Evolutionary conservation across 768 basidiomycete genomes (phyloP).

Genomic region (Crassisporium funariophilum): DNA sequence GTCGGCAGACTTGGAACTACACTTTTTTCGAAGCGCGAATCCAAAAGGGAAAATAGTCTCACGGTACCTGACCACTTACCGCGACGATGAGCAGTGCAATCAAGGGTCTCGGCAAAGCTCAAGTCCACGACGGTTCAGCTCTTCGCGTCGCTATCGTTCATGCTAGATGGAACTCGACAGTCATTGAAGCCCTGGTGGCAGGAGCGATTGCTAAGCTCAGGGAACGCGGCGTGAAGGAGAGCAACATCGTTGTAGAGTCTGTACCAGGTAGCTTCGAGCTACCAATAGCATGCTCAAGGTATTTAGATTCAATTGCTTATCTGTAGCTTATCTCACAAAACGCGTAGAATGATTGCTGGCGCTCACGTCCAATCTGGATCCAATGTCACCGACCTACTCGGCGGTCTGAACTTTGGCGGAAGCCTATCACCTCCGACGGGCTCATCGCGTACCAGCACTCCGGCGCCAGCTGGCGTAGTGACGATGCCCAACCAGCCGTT

Average conservation of each 20-base stretch:
- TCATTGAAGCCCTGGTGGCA: constrained; percentile 83
- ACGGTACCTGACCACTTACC: constrained; percentile 28
- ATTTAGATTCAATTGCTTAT: constrained; percentile 25
- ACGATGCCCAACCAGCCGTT: constrained; percentile 66
- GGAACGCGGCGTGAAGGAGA: constrained; percentile 82
- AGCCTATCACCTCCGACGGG: constrained; percentile 30
- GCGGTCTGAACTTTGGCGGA: constrained; percentile 53
- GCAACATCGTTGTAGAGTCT: constrained; percentile 87
- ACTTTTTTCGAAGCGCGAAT: constrained; percentile 15
- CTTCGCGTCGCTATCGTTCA: constrained; percentile 93
- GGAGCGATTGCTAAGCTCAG: constrained; percentile 82
- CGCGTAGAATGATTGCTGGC: constrained; percentile 81
- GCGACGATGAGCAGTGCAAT: constrained; percentile 57
- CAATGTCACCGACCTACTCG: constrained; percentile 79
- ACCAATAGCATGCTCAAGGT: constrained; percentile 87
- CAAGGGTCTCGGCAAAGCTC: constrained; percentile 73
- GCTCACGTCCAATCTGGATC: constrained; percentile 81
- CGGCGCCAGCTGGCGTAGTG: constrained; percentile 41
- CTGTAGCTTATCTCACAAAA: constrained; percentile 10
- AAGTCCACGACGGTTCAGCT: constrained; percentile 72
- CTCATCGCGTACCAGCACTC: constrained; percentile 54
- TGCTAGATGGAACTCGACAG: constrained; percentile 90
- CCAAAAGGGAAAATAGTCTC: constrained; percentile 32
- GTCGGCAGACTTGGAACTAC: constrained; percentile 14
- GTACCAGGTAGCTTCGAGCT: constrained; percentile 97